Evolutionary conservation across 352 stramenopile genomes (phyloP), one percentile per base, ranked within the genome.

Genomic region (Halophytophthora batemanensis): DNA sequence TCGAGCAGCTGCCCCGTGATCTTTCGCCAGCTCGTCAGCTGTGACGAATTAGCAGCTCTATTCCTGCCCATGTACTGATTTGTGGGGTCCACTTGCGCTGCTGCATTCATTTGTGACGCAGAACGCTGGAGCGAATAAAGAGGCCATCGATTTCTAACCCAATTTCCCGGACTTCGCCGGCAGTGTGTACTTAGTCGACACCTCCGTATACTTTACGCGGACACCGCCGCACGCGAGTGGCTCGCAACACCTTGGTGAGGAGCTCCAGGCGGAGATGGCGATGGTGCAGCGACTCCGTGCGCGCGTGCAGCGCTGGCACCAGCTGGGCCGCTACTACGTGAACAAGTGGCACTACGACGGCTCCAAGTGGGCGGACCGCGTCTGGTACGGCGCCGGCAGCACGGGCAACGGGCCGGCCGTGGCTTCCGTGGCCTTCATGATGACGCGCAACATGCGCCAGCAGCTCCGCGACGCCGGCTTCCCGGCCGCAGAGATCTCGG

Each of bases 291-390:
- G 69, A 28, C 60, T 85, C 47, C 63, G 69, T 51, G 47, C 74
- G 36, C 63, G 63, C 14, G 46, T 73, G 43, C 71, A 84, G 57
- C 77, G 75, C 17, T 86, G 74, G 77, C 69, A 86, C 12, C 66
- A 87, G 46, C 61, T 92, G 19, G 71, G 70, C 25, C 77, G 76
- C 37, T 90, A 90, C 60, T 90, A 92, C 64, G 51, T 73, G 29
- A 92, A 92, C 49, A 92, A 88, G 58, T 92, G 82, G 82, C 82
- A 89, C 35, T 92, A 92, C 42, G 77, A 90, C 52, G 79, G 73
- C 17, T 76, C 69, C 39, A 93, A 90, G 50, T 87, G 70, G 73
- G 67, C 63, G 44, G 79, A 90, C 44, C 69, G 79, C 41, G 61
- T 89, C 17, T 88, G 77, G 79, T 82, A 87, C 45, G 82, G 79